A percentile compares a stretch with the other conserved stretches of the same genome.
Conservation (phyloP, 257 asterid genomes). For the Orobanche coerulescens region DNA sequence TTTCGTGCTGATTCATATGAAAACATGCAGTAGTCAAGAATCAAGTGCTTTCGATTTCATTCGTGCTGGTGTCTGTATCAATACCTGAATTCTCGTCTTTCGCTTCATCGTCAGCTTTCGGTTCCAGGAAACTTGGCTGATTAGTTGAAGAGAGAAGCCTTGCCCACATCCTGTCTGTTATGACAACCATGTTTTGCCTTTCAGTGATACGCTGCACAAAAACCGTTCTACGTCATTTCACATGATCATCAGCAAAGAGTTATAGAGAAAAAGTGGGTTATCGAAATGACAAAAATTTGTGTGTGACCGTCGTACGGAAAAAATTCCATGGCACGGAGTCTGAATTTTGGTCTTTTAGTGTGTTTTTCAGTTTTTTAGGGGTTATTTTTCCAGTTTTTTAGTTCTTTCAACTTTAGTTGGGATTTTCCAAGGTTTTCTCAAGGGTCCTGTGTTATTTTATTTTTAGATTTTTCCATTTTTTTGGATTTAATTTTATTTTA, state of each 20-base stretch:
- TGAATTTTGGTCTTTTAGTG: too few species aligned
- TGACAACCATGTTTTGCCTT: constrained; percentile 56
- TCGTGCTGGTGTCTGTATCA: constrained; percentile 5
- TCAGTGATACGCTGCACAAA: constrained; percentile 53
- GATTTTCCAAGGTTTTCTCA: too few species aligned
- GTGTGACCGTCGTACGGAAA: too few species aligned
- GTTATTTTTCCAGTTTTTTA: too few species aligned
- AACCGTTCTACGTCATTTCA: neutral
- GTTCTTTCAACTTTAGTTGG: too few species aligned
- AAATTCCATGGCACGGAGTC: too few species aligned
- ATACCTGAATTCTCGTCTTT: constrained; percentile 29
- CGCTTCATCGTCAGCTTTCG: constrained; percentile 19
- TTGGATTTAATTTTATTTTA: too few species aligned
- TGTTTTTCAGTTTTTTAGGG: too few species aligned
- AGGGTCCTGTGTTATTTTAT: too few species aligned
- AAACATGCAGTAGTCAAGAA: constrained; percentile 19
- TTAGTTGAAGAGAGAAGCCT: constrained; percentile 73
- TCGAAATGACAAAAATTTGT: too few species aligned
- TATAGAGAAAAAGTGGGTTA: too few species aligned
- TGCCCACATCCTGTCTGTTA: constrained; percentile 79
- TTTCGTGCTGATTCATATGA: constrained; percentile 17
- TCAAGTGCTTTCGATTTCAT: constrained; percentile 24
- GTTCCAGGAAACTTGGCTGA: constrained; percentile 56
- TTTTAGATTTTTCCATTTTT: too few species aligned
- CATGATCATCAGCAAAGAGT: neutral